Percentiles rank a stretch among this genome's conserved stretches.
Conservation (phyloP, 345 rosid genomes). For the Gossypium arboreum region DNA sequence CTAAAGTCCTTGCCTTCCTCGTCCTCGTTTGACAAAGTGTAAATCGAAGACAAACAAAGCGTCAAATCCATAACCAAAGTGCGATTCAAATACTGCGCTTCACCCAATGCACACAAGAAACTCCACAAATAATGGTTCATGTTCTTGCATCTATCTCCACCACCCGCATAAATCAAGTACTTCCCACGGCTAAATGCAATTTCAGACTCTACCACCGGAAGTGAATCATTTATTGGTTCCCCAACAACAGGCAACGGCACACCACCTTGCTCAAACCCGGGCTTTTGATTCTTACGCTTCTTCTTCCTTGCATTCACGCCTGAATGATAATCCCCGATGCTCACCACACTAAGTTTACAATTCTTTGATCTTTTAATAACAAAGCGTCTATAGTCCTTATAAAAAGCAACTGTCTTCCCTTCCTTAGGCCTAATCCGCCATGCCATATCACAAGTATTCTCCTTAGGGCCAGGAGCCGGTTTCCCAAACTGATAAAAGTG, state of each 20-base stretch:
- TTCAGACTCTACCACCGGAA: slow-evolving; percentile 1
- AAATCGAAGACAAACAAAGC: background rate
- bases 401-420: background rate
- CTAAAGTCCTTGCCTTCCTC: slow-evolving; percentile 2
- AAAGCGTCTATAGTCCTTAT: slow-evolving; percentile 1
- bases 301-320: slow-evolving; percentile 44
- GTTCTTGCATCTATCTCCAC: slow-evolving; percentile 3
- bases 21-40: background rate
- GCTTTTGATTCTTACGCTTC: background rate
- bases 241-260: background rate
- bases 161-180: slow-evolving; percentile 7
- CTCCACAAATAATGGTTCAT: slow-evolving; percentile 3
- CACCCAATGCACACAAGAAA: slow-evolving; percentile 7
- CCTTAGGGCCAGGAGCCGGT: slow-evolving; percentile 50
- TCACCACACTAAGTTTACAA: background rate
- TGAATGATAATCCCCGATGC: slow-evolving; percentile 39
- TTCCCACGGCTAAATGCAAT: background rate
- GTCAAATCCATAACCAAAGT: background rate
- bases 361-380: background rate
- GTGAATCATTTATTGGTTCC: background rate
- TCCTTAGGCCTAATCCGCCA: slow-evolving; percentile 61
- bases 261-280: slow-evolving; percentile 7
- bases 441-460: slow-evolving; percentile 78
- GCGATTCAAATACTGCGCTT: slow-evolving; percentile 6
- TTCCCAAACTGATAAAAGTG: slow-evolving; percentile 90